These are phyloP conservation scores for Pezicula radicicola DNA, from an alignment of 2,329 filamentous ascomycete species.

Conservation along the genomic window DNA sequence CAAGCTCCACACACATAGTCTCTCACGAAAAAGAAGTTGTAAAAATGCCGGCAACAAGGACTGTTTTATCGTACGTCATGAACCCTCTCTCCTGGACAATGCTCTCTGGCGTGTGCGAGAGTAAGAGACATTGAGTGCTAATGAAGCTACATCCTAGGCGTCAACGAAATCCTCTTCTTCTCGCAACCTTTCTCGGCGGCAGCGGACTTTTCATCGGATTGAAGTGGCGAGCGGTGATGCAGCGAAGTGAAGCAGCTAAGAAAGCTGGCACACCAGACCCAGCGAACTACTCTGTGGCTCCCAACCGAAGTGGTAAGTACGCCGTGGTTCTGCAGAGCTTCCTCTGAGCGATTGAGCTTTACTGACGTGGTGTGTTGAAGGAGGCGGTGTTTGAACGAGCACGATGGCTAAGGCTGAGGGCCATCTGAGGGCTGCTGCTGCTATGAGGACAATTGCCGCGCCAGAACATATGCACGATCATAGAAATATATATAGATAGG, in stretches of 20 bases:
- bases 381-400: no score
- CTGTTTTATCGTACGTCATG: conserved; percentile 14
- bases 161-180: conserved; percentile 22
- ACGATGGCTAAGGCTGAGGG: no score
- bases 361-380: background rate
- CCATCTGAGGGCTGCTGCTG: no score
- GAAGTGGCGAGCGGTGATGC: conserved; percentile 29
- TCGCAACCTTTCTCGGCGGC: conserved; percentile 23
- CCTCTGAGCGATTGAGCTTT: background rate
- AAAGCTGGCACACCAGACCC: conserved; percentile 19
- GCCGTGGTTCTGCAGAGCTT: background rate
- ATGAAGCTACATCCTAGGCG: conserved; percentile 11
- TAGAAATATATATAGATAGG: no score
- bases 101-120: background rate
- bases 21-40: background rate
- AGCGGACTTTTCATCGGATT: conserved; percentile 24
- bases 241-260: conserved; percentile 29
- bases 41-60: conserved; percentile 13
- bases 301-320: conserved; percentile 27
- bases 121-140: conserved; percentile 1
- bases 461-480: no score
- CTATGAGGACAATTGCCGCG: no score
- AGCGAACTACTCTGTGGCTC: conserved; percentile 23
- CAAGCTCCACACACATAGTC: background rate
- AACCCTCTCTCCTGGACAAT: background rate